Evolutionary conservation across 805 yeast species (phyloP).

Genomic region (Clavispora carvajalis): DNA sequence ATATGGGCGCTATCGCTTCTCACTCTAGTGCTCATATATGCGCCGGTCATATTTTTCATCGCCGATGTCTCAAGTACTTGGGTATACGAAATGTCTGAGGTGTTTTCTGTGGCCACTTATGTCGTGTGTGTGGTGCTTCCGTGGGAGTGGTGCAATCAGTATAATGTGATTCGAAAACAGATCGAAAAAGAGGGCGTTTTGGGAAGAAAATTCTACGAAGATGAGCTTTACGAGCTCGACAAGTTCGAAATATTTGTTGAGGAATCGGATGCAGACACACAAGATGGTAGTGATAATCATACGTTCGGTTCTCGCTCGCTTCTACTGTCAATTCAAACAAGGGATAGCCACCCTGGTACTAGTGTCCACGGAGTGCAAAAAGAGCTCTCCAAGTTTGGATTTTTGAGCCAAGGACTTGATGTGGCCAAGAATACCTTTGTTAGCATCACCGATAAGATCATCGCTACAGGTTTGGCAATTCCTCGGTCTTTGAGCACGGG

Average conservation of each 20-base stretch:
- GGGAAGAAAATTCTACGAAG: constrained; percentile 73
- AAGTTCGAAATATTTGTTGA: constrained; percentile 36
- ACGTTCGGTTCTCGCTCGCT: not conserved
- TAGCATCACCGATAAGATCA: constrained; percentile 46
- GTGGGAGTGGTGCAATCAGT: constrained; percentile 82
- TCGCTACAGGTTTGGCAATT: constrained; percentile 54
- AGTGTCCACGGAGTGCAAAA: not conserved
- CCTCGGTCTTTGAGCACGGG: constrained; percentile 43
- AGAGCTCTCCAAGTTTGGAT: not conserved
- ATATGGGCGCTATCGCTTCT: constrained; percentile 54
- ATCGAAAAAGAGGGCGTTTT: constrained; percentile 67
- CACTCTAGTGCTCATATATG: constrained; percentile 49
- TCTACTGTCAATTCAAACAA: not conserved
- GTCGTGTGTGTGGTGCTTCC: constrained; percentile 67
- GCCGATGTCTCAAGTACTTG: constrained; percentile 73
- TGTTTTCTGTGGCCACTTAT: constrained; percentile 68
- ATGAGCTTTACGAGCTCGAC: constrained; percentile 45
- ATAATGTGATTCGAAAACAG: constrained; percentile 49
- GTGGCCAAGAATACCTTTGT: constrained; percentile 30
- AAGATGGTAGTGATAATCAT: not conserved
- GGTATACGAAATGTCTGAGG: constrained; percentile 68
- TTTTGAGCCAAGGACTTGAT: not conserved
- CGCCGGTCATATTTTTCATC: constrained; percentile 66
- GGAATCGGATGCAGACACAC: constrained; percentile 14
- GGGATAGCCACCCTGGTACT: not conserved